phyloP scores from a whole-genome alignment of 495 filamentous ascomycete species.

The Xylaria curta region DNA sequence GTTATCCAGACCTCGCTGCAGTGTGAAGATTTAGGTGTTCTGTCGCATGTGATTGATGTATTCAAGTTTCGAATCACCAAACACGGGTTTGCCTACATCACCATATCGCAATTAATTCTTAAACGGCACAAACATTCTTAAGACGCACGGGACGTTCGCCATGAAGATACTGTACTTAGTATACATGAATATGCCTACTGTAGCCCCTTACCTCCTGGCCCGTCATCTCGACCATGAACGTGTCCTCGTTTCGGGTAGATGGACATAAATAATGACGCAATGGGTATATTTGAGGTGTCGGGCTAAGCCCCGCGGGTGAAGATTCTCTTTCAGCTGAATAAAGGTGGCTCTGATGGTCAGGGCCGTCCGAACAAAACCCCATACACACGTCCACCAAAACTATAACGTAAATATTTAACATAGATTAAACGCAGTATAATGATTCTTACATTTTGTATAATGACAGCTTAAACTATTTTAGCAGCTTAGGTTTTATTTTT shows the following conservation, averaged over 20 bases:
- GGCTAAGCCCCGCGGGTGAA: not conserved
- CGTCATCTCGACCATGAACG: not conserved
- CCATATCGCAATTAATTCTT: not conserved
- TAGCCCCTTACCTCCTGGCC: not conserved
- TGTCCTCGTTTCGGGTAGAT: not conserved
- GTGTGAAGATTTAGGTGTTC: slow-evolving; percentile 2
- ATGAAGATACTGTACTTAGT: no score
- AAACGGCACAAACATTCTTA: not conserved
- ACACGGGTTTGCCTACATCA: not conserved
- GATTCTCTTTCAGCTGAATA: not conserved
- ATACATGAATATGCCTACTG: not conserved
- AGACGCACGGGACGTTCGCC: not conserved
- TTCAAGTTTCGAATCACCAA: not conserved
- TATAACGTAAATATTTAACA: no score
- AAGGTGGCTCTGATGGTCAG: not conserved
- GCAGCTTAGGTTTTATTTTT: no score
- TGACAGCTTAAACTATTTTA: no score
- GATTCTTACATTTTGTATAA: no score
- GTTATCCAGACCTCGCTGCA: not conserved
- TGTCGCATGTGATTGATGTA: slow-evolving; percentile 11
- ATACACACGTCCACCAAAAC: no score
- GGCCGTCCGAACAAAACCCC: no score
- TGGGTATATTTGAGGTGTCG: not conserved
- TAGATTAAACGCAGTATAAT: no score
- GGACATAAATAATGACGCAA: slow-evolving; percentile 13